Percentiles rank a stretch among this genome's conserved stretches.
phyloP scores from a whole-genome alignment of 805 yeast species.

The Groenewaldozyma tartarivorans region DNA sequence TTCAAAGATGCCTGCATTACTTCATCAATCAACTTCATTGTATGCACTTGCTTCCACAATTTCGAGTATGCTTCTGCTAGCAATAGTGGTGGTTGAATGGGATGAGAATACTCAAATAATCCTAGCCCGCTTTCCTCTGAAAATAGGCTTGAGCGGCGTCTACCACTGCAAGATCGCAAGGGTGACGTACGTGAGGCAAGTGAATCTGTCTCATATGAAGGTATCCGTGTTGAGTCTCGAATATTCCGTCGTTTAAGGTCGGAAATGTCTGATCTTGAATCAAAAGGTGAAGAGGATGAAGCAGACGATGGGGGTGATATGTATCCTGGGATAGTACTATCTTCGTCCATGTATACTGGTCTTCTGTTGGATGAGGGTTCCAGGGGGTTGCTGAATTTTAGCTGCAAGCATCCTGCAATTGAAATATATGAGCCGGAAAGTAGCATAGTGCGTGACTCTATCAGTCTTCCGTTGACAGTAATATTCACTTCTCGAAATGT shows the following conservation, averaged over 20 bases:
- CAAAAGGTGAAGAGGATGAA: neutral
- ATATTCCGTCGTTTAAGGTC: too few relatives aligned
- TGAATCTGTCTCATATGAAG: too few relatives aligned
- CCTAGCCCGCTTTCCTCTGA: too few relatives aligned
- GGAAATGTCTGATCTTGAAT: neutral
- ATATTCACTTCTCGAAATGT: neutral
- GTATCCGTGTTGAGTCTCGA: too few relatives aligned
- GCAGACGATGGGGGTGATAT: neutral
- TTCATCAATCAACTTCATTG: neutral
- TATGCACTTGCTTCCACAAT: constrained; percentile 4
- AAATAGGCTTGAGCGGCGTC: too few relatives aligned
- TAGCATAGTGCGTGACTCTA: neutral
- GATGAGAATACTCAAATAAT: too few relatives aligned
- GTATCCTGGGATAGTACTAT: too few relatives aligned
- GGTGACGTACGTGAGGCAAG: too few relatives aligned
- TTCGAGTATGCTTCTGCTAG: constrained; percentile 4
- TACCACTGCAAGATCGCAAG: too few relatives aligned
- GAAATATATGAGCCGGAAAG: neutral
- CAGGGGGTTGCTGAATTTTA: constrained; percentile 16
- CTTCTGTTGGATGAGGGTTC: neutral
- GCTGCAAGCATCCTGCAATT: neutral
- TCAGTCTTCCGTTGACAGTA: neutral
- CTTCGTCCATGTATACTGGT: too few relatives aligned
- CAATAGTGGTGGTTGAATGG: too few relatives aligned
- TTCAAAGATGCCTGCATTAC: neutral